A percentile compares a stretch with the other conserved stretches of the same genome.
Evolutionary conservation across 805 yeast species (phyloP).

Genomic region (Komagataella kurtzmanii): DNA sequence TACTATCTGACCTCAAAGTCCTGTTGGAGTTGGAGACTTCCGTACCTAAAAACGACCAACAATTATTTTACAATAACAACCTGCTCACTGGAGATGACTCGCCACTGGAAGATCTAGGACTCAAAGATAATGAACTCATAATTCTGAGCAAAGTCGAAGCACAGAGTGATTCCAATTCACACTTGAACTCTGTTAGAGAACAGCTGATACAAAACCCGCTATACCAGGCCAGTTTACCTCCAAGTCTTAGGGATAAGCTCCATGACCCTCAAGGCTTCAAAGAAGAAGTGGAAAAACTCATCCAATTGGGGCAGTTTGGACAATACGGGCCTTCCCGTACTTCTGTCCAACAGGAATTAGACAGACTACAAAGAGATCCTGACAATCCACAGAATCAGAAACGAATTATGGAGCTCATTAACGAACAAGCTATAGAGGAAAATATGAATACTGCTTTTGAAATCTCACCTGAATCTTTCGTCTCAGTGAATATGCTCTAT

Average conservation of each 20-base stretch:
- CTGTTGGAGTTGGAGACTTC: conserved; percentile 59
- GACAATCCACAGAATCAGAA: conserved; percentile 59
- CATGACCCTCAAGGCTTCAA: conserved; percentile 36
- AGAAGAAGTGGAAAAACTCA: conserved; percentile 19
- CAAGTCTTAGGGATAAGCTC: conserved; percentile 31
- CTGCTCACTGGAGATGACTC: conserved; percentile 19
- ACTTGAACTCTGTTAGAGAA: conserved; percentile 36
- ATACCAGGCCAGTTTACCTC: conserved; percentile 23
- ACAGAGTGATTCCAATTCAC: conserved; percentile 16
- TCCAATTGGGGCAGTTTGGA: conserved; percentile 18
- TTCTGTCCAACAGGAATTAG: conserved; percentile 25
- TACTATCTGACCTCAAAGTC: conserved; percentile 57
- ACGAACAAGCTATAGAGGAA: conserved; percentile 65
- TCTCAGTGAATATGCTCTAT: conserved; percentile 73
- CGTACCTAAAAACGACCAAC: conserved; percentile 30
- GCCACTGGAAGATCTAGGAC: conserved; percentile 31
- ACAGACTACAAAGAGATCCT: conserved; percentile 45
- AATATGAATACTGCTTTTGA: conserved; percentile 73
- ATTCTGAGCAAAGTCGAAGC: conserved; percentile 18
- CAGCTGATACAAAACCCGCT: conserved; percentile 29
- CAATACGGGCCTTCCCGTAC: background rate
- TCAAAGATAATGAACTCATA: conserved; percentile 48
- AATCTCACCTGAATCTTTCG: conserved; percentile 82
- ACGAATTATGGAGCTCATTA: conserved; percentile 51
- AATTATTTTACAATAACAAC: conserved; percentile 33